Percentiles rank a stretch among this genome's conserved stretches.
Conservation (phyloP, 1,284 basidiomycete species). For the Microbotryum lychnidis-dioicae region DNA sequence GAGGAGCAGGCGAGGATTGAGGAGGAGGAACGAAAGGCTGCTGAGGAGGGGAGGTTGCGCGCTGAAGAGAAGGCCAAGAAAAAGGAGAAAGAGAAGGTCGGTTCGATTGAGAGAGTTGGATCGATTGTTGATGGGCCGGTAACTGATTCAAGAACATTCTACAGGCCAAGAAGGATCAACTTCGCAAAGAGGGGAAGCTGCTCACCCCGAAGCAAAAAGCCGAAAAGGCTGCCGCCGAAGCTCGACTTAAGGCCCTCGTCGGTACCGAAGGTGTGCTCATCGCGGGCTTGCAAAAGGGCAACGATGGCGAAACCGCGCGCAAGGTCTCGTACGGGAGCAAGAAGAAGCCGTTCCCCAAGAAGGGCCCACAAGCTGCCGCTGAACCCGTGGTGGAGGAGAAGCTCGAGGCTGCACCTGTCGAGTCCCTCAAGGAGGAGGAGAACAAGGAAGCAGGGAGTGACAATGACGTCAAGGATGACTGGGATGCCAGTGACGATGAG, state of each 20-base stretch:
- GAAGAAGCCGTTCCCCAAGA: conserved; percentile 55
- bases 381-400: conserved; percentile 34
- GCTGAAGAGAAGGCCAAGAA: conserved; percentile 75
- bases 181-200: conserved; percentile 81
- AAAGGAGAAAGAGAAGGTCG: conserved; percentile 86
- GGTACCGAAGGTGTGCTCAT: conserved; percentile 75
- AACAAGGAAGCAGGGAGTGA: conserved; percentile 43
- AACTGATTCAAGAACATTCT: not conserved
- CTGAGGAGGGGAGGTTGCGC: conserved; percentile 44
- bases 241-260: conserved; percentile 81
- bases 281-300: conserved; percentile 65
- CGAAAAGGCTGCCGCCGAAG: conserved; percentile 82
- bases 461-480: conserved; percentile 62
- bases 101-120: conserved; percentile 6
- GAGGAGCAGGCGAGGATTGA: conserved; percentile 67
- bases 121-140: not conserved
- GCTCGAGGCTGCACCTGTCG: not conserved
- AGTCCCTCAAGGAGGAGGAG: conserved; percentile 36
- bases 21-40: conserved; percentile 55
- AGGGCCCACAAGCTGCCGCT: conserved; percentile 42
- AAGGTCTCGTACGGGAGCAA: conserved; percentile 72
- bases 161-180: conserved; percentile 70
- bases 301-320: conserved; percentile 44
- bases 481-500: conserved; percentile 58
- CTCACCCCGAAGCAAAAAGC: conserved; percentile 95